Percentiles rank a stretch among this genome's conserved stretches.
These are phyloP conservation scores for Capsicum pubescens DNA, from an alignment of 257 asterid genomes.

Conservation along the genomic window DNA sequence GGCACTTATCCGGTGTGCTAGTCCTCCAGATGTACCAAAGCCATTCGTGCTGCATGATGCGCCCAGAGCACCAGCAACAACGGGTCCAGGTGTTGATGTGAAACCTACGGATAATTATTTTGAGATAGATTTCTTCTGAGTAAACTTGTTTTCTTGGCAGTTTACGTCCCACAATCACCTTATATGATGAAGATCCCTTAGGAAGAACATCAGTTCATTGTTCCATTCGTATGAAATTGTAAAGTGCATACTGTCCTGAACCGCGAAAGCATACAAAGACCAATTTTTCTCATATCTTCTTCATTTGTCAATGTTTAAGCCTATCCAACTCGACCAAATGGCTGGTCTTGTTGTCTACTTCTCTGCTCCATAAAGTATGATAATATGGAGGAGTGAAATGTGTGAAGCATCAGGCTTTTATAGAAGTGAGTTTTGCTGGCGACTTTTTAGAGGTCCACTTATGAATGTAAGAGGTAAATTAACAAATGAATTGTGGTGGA, in stretches of 20 bases:
- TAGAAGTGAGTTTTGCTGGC: background rate
- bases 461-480: background rate
- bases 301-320: background rate
- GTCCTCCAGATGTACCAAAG: conserved; percentile 68
- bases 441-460: background rate
- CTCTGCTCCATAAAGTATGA: background rate
- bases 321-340: conserved; percentile 2
- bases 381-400: background rate
- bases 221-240: conserved; percentile 20
- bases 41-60: conserved; percentile 45
- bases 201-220: conserved; percentile 2
- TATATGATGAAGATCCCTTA: conserved; percentile 8
- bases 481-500: background rate
- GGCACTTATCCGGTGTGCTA: conserved; percentile 72
- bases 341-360: background rate
- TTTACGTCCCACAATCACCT: background rate
- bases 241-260: conserved; percentile 19
- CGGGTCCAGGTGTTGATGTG: conserved; percentile 47
- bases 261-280: conserved; percentile 26
- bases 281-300: conserved; percentile 1
- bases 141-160: background rate
- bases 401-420: background rate
- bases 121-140: conserved; percentile 70
- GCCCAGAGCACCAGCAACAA: conserved; percentile 38
- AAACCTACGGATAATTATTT: conserved; percentile 61